phyloP scores from a whole-genome alignment of 2,329 filamentous ascomycete species.

The Hansfordia pulvinata region DNA sequence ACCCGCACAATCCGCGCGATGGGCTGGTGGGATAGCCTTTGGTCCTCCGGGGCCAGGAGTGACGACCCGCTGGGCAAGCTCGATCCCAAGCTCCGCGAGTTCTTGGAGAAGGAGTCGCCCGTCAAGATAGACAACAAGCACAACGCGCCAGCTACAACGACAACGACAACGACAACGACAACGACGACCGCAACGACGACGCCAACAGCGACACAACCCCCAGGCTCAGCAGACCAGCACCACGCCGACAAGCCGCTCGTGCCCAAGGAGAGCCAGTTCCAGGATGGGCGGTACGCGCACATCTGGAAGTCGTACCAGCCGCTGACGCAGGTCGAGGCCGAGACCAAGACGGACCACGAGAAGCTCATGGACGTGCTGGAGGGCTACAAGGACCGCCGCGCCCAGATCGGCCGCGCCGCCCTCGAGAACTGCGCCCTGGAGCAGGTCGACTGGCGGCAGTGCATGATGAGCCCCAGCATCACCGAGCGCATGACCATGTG shows the following conservation, averaged over 20 bases:
- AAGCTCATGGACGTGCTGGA: conserved; percentile 69
- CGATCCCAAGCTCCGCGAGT: conserved; percentile 72
- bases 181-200: conserved; percentile 3
- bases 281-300: conserved; percentile 58
- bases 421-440: conserved; percentile 89
- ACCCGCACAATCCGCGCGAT: conserved; percentile 18
- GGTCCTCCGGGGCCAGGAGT: conserved; percentile 29
- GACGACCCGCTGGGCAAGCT: conserved; percentile 61
- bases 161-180: conserved; percentile 6
- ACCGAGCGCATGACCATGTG: conserved; percentile 67
- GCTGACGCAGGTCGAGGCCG: conserved; percentile 53
- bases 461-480: conserved; percentile 62
- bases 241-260: conserved; percentile 15
- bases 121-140: conserved; percentile 43
- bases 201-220: conserved; percentile 1
- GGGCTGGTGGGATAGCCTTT: conserved; percentile 44
- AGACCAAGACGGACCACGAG: conserved; percentile 63
- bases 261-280: conserved; percentile 38
- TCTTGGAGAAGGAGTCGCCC: conserved; percentile 71
- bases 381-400: conserved; percentile 70
- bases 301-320: conserved; percentile 88
- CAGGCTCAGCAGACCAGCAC: conserved; percentile 2
- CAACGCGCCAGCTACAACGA: conserved; percentile 9
- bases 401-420: conserved; percentile 64
- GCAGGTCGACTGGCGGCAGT: conserved; percentile 70